Base-by-base conservation (phyloP, 2,329 filamentous ascomycete genomes). In the Pseudogymnoascus verrucosus region DNA sequence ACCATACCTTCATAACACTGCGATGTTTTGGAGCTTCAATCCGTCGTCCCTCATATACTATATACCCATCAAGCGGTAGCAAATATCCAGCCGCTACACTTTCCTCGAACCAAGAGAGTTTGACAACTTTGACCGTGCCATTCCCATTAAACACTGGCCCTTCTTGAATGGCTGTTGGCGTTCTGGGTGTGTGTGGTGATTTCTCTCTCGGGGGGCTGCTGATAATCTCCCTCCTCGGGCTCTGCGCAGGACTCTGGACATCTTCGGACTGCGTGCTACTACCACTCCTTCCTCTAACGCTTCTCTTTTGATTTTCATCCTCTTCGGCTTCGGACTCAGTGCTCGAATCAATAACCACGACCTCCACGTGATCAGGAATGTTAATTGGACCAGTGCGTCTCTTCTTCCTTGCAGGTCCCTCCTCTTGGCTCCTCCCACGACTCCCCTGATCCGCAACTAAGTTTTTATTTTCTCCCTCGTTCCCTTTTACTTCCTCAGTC, bases 91-190 rank as follows among this genome's bases (percentile, higher is more conserved):
- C 71, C 14, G 75, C 73, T 23, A 85, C 65, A 2, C 80, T 86
- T 39, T 86, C 80, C 3, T 75, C 77, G 26, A 87, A 78, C 86
- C 86, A 89, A 1, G 77, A 71, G 0, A 88, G 72, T 66, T 79
- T 84, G n/a, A 87, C 77, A 0, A 89, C 83, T 65, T 78, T 80
- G 59, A 85, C 69, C 1, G 69, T 74, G 28, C 71, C 64, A 12
- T 40, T 61, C 19, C 36, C n/a, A 37, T 65, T 37, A 26, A 61
- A 61, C 40, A 8, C 59, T 39, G 34, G 12, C n/a, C 19, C 34
- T 61, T 26, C 59, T n/a, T 26, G 21, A 19, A 19, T 26, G 12
- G 34, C 59, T 19, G 37, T 39, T n/a, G 59, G 19, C 14, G 34
- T 23, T 42, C 34, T 61, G 14, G 34, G 34, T 26, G 59, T 61